Evolutionary conservation across 345 rosid genomes (phyloP), one percentile per base, ranked within the genome.

Genomic region (Aquilaria yunnanensis): DNA sequence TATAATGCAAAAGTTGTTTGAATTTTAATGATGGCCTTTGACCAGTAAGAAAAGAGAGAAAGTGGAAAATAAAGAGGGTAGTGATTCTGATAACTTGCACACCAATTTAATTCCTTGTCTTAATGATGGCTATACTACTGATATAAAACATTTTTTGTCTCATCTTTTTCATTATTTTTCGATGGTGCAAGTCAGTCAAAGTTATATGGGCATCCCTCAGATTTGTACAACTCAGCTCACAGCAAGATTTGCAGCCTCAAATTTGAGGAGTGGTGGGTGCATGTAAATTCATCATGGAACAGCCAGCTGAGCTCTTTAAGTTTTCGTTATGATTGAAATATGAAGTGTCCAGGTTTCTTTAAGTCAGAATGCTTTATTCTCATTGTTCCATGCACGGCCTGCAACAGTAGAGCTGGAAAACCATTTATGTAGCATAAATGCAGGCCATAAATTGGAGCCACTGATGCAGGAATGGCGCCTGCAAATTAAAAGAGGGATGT

Each of bases 101-200:
- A 77, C 77, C 66, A 58, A 56, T 51, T 65, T 57, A 33, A 61
- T 74, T 77, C 77, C 72, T 54, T 45, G 34, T 67, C 77, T 62
- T 68, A 74, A 80, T 80, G 69, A 80, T 80, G 75, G 67, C 67
- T 33, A 32, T 4, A 64, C 46, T 67, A 67, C 71, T 62, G 71
- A 62, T 58, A 61, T 37, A 5, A 37, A 37, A 37, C 43, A 37
- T 37, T 1, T 23, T 57, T 53, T 70, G 69, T 50, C 51, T 51
- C 23, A 29, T 59, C 62, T 51, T 29, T 41, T 53, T 31, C 43
- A 5, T 37, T 37, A 37, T 37, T 5, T 37, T 37, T 37, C 5
- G 5, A 5, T 60, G 50, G 65, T 65, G 64, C 55, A 48, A 14
- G 47, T 30, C 23, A 23, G 23, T 58, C 62, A 63, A 41, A 65